A percentile compares a stretch with the other conserved stretches of the same genome.
Conservation (phyloP, 2,329 filamentous ascomycete species). For the Tricladium varicosporioides region DNA sequence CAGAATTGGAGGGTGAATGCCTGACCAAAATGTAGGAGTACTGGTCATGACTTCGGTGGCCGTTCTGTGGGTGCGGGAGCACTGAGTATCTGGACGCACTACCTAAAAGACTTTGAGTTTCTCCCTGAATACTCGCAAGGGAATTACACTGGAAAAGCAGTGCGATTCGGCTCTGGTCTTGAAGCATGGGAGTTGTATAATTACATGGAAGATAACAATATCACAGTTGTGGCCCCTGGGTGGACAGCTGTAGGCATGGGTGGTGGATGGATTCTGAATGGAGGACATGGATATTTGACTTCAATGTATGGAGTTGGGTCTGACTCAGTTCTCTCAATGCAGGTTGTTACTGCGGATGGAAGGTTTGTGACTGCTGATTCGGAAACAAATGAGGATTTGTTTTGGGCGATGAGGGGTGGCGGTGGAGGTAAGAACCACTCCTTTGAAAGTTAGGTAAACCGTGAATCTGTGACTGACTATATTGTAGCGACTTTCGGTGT, state of each 20-base stretch:
- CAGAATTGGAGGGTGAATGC: not conserved
- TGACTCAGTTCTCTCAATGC: conserved; percentile 46
- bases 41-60: conserved; percentile 19
- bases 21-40: conserved; percentile 6
- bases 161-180: conserved; percentile 50
- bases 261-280: conserved; percentile 55
- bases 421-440: conserved; percentile 35
- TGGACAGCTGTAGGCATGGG: conserved; percentile 24
- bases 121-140: conserved; percentile 39
- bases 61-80: conserved; percentile 39
- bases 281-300: conserved; percentile 54
- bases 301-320: conserved; percentile 53
- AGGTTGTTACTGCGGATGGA: conserved; percentile 16
- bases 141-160: conserved; percentile 43
- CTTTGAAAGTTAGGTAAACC: not conserved
- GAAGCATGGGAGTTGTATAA: not conserved
- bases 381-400: conserved; percentile 44
- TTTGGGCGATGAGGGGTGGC: conserved; percentile 38
- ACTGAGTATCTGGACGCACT: conserved; percentile 51
- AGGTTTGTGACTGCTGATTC: conserved; percentile 37
- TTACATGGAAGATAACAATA: not conserved
- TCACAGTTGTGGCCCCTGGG: not conserved
- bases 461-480: not conserved
- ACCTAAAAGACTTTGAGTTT: conserved; percentile 41
- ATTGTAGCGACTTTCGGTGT: not conserved